phyloP scores from a whole-genome alignment of 805 yeast genomes.

The Sugiyamaella chiloensis region DNA sequence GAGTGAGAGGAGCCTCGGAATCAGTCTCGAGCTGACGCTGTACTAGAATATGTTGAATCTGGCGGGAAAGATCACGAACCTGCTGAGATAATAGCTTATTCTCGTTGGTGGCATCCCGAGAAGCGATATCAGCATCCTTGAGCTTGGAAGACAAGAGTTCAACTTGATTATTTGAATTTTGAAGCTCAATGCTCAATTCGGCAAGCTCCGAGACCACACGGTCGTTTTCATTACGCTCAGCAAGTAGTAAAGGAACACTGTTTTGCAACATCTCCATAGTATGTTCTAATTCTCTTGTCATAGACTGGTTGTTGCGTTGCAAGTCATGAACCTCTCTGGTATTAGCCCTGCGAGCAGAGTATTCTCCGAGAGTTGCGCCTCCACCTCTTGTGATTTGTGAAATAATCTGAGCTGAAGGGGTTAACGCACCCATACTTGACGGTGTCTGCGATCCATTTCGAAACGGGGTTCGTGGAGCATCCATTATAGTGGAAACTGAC shows the following conservation, averaged over 20 bases:
- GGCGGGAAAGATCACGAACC: conserved; percentile 73
- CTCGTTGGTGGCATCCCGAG: conserved; percentile 47
- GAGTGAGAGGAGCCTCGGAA: conserved; percentile 58
- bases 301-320: conserved; percentile 62
- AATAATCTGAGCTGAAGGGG: conserved; percentile 59
- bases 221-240: conserved; percentile 58
- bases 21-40: conserved; percentile 54
- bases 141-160: conserved; percentile 36
- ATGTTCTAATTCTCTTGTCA: conserved; percentile 66
- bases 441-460: conserved; percentile 15
- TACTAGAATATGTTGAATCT: conserved; percentile 69
- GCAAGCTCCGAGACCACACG: conserved; percentile 54
- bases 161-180: conserved; percentile 37
- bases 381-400: conserved; percentile 48
- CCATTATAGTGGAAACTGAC: conserved; percentile 16
- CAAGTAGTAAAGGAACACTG: conserved; percentile 71
- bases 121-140: conserved; percentile 30
- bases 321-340: conserved; percentile 68
- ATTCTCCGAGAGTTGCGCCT: conserved; percentile 59
- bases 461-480: conserved; percentile 24
- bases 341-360: conserved; percentile 59
- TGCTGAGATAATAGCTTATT: conserved; percentile 50
- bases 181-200: conserved; percentile 52
- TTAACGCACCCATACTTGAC: conserved; percentile 34
- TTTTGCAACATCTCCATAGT: conserved; percentile 74